A percentile compares a stretch with the other conserved stretches of the same genome.
phyloP scores from a whole-genome alignment of 2,329 filamentous ascomycete genomes.

The Kalmusia sp. region DNA sequence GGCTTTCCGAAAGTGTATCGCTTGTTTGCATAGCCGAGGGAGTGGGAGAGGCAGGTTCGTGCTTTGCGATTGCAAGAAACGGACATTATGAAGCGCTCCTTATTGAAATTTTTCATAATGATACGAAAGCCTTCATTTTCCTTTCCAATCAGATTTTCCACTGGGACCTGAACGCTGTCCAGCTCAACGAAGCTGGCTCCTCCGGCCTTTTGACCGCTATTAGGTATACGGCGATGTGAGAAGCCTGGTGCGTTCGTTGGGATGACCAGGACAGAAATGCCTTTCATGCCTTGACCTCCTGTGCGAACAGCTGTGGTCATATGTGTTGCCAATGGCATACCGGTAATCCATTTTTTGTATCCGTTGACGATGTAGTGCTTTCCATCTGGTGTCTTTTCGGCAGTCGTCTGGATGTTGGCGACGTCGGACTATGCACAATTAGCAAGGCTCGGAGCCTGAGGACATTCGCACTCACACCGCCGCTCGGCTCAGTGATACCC shows the following conservation, averaged over 20 bases:
- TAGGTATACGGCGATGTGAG: slow-evolving; percentile 19
- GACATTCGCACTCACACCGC: slow-evolving; percentile 38
- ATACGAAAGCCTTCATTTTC: slow-evolving; percentile 40
- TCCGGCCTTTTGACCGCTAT: slow-evolving; percentile 6
- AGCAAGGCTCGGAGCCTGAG: not conserved
- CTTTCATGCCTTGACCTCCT: slow-evolving; percentile 33
- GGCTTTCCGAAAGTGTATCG: slow-evolving; percentile 41
- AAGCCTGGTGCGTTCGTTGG: slow-evolving; percentile 33
- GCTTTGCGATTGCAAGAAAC: slow-evolving; percentile 39
- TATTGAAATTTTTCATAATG: slow-evolving; percentile 45
- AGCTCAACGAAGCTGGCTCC: slow-evolving; percentile 39
- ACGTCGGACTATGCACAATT: slow-evolving; percentile 25
- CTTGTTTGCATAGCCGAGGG: slow-evolving; percentile 37
- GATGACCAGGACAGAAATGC: slow-evolving; percentile 42
- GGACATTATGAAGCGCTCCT: slow-evolving; percentile 42
- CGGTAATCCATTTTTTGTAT: slow-evolving; percentile 49
- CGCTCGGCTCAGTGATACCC: slow-evolving; percentile 70
- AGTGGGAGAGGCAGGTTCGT: slow-evolving; percentile 35
- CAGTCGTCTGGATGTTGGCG: slow-evolving; percentile 30
- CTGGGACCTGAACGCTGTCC: slow-evolving; percentile 41
- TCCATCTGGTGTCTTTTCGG: slow-evolving; percentile 31
- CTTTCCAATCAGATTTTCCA: slow-evolving; percentile 33
- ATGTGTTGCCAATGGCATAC: slow-evolving; percentile 43
- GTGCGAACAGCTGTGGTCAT: slow-evolving; percentile 44
- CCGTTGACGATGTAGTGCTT: slow-evolving; percentile 49